A percentile compares a stretch with the other conserved stretches of the same genome.
Conservation (phyloP, 108 stramenopile species). For the Cyclotella atomus region DNA sequence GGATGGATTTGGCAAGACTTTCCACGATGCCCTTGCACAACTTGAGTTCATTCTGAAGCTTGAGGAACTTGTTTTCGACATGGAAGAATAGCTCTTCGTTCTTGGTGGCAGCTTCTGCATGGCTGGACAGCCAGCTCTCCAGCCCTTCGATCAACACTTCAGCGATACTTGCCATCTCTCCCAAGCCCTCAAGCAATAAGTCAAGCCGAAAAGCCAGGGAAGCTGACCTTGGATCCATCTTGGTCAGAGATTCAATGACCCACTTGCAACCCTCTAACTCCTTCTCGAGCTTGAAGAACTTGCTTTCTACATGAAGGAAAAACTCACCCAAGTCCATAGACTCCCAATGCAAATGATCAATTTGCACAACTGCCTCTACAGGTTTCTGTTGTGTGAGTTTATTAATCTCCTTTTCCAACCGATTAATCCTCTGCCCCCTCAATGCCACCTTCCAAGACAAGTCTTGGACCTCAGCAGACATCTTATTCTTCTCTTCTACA, state of each 20-base stretch:
- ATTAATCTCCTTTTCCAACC: background rate
- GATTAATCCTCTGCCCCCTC: background rate
- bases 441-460: background rate
- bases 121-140: background rate
- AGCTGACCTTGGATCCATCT: background rate
- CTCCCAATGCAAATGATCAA: background rate
- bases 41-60: background rate
- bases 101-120: background rate
- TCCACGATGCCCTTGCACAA: background rate
- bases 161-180: background rate
- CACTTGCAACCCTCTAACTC: background rate
- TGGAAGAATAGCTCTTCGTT: background rate
- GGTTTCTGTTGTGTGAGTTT: background rate
- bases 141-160: background rate
- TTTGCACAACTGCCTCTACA: background rate
- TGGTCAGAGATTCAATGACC: background rate
- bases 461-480: background rate
- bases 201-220: background rate
- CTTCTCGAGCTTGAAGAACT: conserved; percentile 7
- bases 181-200: background rate
- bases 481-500: background rate
- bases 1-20: background rate
- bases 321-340: background rate
- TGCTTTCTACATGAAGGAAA: background rate
- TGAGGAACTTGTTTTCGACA: background rate